These are phyloP conservation scores for Lippia alba DNA, from an alignment of 305 asterid genomes.

Conservation along the genomic window DNA sequence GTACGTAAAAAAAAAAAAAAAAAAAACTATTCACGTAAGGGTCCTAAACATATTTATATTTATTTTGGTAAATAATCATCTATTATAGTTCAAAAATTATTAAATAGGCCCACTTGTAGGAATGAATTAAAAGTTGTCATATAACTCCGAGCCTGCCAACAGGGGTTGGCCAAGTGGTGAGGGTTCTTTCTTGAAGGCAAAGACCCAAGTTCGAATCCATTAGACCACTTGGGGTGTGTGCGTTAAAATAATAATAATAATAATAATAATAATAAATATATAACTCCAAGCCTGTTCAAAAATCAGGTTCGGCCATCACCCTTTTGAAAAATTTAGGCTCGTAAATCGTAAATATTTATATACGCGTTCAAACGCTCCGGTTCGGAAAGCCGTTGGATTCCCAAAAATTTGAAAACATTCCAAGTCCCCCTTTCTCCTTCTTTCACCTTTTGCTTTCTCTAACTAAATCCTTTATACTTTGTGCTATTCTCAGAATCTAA, in stretches of 20 bases:
- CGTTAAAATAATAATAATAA: too few relatives aligned
- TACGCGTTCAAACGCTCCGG: conserved; percentile 27
- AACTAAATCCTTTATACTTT: conserved; percentile 21
- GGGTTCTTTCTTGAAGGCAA: too few relatives aligned
- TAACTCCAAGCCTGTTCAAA: conserved; percentile 39
- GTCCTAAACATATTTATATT: too few relatives aligned
- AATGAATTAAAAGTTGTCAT: background rate
- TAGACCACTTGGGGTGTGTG: too few relatives aligned
- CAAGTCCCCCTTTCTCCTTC: conserved; percentile 10
- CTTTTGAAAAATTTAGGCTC: conserved; percentile 25
- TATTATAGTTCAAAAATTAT: background rate
- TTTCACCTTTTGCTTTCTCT: conserved; percentile 39
- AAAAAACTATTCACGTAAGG: too few relatives aligned
- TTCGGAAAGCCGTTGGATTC: conserved; percentile 73
- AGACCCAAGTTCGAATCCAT: too few relatives aligned
- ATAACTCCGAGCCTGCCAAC: background rate
- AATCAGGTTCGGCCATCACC: conserved; percentile 24
- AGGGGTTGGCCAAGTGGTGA: too few relatives aligned
- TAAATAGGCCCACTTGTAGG: background rate
- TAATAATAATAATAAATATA: too few relatives aligned
- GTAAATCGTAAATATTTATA: conserved; percentile 13
- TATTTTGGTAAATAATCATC: too few relatives aligned
- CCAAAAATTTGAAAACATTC: conserved; percentile 38
- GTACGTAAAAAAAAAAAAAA: too few relatives aligned
- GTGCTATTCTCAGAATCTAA: conserved; percentile 20